Base-by-base conservation (phyloP, 345 rosid genomes). In the Populus euphratica region DNA sequence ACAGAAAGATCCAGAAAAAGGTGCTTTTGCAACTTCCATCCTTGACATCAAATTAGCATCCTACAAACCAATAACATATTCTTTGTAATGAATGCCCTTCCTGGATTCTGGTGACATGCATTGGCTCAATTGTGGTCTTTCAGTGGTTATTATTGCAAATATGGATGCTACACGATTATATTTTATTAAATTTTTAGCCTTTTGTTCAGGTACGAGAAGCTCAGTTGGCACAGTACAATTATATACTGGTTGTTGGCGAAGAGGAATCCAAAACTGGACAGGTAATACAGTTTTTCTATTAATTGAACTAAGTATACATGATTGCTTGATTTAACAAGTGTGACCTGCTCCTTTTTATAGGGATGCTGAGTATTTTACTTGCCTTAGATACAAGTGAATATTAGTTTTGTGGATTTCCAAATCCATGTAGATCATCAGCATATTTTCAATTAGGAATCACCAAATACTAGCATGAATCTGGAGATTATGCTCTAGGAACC, bases 211-310 rank as follows among this genome's bases (percentile, higher is more conserved):
- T 96, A 21, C 86, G 94, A 65, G 97, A 96, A 89, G 99, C 99
- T 80, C 98, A 93, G 87, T 74, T 90, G 78, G 97, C 97, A 5
- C 98, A 95, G 77, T 96, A 88, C 88, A 96, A 92, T 81, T 96
- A 84, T 83, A 96, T 96, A 70, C 83, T 96, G 74, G 98, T 96
- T n/a, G 98, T 96, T 9, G 99, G 99, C 39, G 98, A 94, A 83
- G 88, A 87, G 54, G 99, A 96, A 85, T 82, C 89, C 44, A 78
- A 82, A 78, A 88, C 88, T 20, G 92, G 93, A 82, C 87, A 91
- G 99, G 99, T 96, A 73, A 39, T 43, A 59, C 54, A 39, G 14
- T 56, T 62, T 18, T 61, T 47, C 13, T 36, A 33, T 74, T 70
- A 78, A 11, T 44, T n/a, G 36, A 66, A 68, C 6, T 14, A 33